Conservation (phyloP, 345 rosid genomes). For the Eucalyptus pauciflora region DNA sequence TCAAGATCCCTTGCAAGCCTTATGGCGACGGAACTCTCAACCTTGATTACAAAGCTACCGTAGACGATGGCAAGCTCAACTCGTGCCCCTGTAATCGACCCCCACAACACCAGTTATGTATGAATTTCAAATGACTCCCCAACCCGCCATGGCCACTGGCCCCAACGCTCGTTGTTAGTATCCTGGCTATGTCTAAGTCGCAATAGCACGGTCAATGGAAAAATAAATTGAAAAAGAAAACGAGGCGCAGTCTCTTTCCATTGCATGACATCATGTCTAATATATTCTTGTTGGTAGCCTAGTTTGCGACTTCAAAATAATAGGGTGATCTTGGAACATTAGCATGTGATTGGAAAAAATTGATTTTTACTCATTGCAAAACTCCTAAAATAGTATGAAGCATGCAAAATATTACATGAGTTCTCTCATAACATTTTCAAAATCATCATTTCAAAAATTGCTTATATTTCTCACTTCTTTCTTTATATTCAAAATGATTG, state of each 20-base stretch:
- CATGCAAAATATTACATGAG: not conserved
- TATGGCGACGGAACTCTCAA: too few relatives aligned
- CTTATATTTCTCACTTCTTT: too few relatives aligned
- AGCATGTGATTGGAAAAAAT: too few relatives aligned
- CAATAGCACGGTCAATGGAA: fast-evolving
- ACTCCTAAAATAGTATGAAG: not conserved
- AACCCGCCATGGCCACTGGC: not conserved
- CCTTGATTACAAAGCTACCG: too few relatives aligned
- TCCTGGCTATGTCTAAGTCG: not conserved
- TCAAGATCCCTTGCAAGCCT: too few relatives aligned
- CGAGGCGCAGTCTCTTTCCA: not conserved
- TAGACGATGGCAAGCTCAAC: too few relatives aligned
- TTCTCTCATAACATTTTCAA: not conserved
- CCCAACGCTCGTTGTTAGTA: fast-evolving
- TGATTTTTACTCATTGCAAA: not conserved
- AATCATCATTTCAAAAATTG: not conserved
- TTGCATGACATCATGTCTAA: not conserved
- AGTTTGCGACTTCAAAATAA: not conserved
- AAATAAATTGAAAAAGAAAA: too few relatives aligned
- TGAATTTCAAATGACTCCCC: not conserved
- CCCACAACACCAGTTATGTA: not conserved
- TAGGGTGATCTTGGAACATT: not conserved
- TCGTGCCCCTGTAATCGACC: too few relatives aligned
- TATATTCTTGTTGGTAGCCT: fast-evolving
- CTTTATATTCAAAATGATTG: too few relatives aligned